These are phyloP conservation scores for Helotiales sp. DNA, from an alignment of 2,329 filamentous ascomycete species.

Conservation along the genomic window DNA sequence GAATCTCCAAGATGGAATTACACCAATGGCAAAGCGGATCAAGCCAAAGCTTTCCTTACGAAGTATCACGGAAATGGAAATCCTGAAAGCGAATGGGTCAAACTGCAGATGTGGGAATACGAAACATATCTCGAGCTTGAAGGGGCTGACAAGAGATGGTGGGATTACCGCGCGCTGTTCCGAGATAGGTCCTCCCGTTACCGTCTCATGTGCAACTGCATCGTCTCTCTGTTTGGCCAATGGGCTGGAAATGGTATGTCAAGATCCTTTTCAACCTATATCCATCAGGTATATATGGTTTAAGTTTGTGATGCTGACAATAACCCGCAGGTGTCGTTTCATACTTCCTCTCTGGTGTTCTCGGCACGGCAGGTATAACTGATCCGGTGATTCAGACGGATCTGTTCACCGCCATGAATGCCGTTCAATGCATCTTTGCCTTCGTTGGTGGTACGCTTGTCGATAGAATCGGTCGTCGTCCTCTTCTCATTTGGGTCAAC, in stretches of 20 bases:
- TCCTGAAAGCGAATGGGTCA: constrained; percentile 49
- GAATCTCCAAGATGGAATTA: constrained; percentile 49
- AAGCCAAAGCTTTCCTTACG: constrained; percentile 43
- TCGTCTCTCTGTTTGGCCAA: constrained; percentile 53
- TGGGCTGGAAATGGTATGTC: constrained; percentile 40
- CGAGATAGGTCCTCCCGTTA: constrained; percentile 47
- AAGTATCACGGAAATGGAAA: constrained; percentile 54
- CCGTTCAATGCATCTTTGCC: constrained; percentile 54
- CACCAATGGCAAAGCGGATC: constrained; percentile 40
- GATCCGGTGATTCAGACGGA: constrained; percentile 49
- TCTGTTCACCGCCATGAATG: constrained; percentile 52
- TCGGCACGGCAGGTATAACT: constrained; percentile 49
- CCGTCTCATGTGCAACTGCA: constrained; percentile 50
- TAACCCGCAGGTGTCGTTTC: constrained; percentile 37
- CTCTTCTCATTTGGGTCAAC: constrained; percentile 50
- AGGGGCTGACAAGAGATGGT: constrained; percentile 55
- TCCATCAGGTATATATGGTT: not conserved
- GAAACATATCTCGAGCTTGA: constrained; percentile 50
- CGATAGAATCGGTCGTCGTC: constrained; percentile 57
- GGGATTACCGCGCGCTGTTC: constrained; percentile 54
- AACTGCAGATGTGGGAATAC: constrained; percentile 49
- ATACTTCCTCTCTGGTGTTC: constrained; percentile 54
- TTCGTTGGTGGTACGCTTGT: constrained; percentile 54
- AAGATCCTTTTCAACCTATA: not conserved
- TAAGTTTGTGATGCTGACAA: constrained; percentile 4